Percentiles rank a stretch among this genome's conserved stretches.
These are phyloP conservation scores for Thelonectria rubi DNA, from an alignment of 2,329 filamentous ascomycete genomes.

Conservation along the genomic window DNA sequence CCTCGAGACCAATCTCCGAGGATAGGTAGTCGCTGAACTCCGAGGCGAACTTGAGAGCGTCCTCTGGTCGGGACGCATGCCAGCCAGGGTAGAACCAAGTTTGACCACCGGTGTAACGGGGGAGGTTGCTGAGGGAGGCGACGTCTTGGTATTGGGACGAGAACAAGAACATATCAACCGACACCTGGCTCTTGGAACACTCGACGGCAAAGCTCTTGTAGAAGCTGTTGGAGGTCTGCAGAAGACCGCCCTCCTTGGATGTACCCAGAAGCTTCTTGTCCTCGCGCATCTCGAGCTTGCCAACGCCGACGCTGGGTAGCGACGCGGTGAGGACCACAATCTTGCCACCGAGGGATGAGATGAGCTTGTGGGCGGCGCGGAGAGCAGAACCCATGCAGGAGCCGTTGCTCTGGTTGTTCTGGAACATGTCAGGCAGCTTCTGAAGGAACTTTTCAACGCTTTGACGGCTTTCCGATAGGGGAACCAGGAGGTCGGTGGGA, in stretches of 20 bases:
- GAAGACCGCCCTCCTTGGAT: constrained; percentile 84
- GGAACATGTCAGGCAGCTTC: constrained; percentile 96
- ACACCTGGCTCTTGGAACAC: constrained; percentile 98
- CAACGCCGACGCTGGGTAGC: constrained; percentile 87
- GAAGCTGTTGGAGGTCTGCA: constrained; percentile 94
- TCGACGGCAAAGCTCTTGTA: constrained; percentile 99
- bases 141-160: constrained; percentile 97
- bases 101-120: constrained; percentile 94
- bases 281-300: constrained; percentile 91
- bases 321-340: constrained; percentile 91
- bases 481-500: constrained; percentile 89
- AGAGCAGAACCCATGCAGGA: constrained; percentile 97
- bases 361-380: constrained; percentile 92
- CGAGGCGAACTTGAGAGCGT: constrained; percentile 96
- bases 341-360: constrained; percentile 93
- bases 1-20: constrained; percentile 93
- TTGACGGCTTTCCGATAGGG: constrained; percentile 85
- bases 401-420: constrained; percentile 86
- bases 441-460: constrained; percentile 92
- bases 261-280: constrained; percentile 97
- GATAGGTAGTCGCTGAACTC: constrained; percentile 98
- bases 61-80: constrained; percentile 92
- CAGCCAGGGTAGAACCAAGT: constrained; percentile 99
- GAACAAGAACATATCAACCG: constrained; percentile 98
- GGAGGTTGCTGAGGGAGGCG: constrained; percentile 92